These are phyloP conservation scores for Calycina herbarum DNA, from an alignment of 2,329 filamentous ascomycete species.

Conservation along the genomic window DNA sequence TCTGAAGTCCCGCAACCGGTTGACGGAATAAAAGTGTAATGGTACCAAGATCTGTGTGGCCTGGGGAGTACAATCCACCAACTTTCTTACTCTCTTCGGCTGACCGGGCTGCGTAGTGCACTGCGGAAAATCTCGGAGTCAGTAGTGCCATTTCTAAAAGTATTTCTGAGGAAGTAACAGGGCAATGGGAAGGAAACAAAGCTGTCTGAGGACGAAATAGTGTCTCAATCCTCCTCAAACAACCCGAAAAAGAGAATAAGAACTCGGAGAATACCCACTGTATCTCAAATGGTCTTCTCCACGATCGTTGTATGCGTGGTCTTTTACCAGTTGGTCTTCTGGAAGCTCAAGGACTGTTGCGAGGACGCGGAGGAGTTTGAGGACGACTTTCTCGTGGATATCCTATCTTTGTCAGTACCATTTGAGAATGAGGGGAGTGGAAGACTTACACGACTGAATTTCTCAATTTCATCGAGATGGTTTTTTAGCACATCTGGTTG, in stretches of 20 bases:
- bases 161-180: too few relatives aligned
- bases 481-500: constrained; percentile 50
- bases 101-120: constrained; percentile 55
- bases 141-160: too few relatives aligned
- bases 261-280: constrained; percentile 32
- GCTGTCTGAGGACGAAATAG: too few relatives aligned
- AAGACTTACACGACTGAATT: constrained; percentile 39
- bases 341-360: constrained; percentile 61
- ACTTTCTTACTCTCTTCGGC: constrained; percentile 48
- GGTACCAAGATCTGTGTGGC: constrained; percentile 58
- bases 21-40: constrained; percentile 59
- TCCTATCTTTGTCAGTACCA: constrained; percentile 6
- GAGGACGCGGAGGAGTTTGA: constrained; percentile 58
- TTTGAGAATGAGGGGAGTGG: not conserved
- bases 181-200: too few relatives aligned
- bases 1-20: constrained; percentile 57
- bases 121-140: too few relatives aligned
- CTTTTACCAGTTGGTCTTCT: constrained; percentile 55
- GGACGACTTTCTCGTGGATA: constrained; percentile 55
- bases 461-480: constrained; percentile 55
- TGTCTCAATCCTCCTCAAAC: too few relatives aligned
- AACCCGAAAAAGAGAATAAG: too few relatives aligned
- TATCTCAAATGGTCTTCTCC: constrained; percentile 63
- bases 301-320: constrained; percentile 58
- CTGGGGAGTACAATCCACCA: constrained; percentile 46